Conservation (phyloP, 208 protist species). For the Angomonas ambiguus region DNA sequence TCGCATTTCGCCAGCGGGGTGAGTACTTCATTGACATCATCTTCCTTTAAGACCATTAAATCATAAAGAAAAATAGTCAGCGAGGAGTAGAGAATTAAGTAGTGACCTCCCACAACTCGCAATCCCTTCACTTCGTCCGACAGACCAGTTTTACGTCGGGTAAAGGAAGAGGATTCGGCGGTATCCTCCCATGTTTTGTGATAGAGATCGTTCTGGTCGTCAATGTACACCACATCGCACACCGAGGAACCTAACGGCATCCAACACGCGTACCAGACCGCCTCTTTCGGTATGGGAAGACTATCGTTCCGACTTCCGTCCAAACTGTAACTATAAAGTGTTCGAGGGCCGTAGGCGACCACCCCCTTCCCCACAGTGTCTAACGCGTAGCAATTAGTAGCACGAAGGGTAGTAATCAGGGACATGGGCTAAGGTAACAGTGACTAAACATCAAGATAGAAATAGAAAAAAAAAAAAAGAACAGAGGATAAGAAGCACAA, state of each 20-base stretch:
- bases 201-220: not conserved
- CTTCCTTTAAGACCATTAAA: not conserved
- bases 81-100: not conserved
- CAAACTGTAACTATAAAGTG: conserved; percentile 27
- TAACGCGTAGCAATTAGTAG: conserved; percentile 41
- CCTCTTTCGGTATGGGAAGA: conserved; percentile 15
- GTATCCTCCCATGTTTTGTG: not conserved
- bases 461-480: conserved; percentile 12
- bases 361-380: conserved; percentile 26
- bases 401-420: conserved; percentile 33
- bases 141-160: not conserved
- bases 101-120: not conserved
- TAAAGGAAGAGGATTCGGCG: not conserved
- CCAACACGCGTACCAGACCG: conserved; percentile 7
- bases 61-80: not conserved
- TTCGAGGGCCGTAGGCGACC: conserved; percentile 33
- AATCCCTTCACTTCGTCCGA: not conserved
- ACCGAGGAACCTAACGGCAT: conserved; percentile 12
- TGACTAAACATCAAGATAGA: not conserved
- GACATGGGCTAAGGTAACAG: conserved; percentile 16
- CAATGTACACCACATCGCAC: not conserved
- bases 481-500: not conserved
- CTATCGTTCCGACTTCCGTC: not conserved
- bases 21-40: not conserved
- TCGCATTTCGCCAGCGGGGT: not conserved